These are phyloP conservation scores for Scytalidium sp. DNA, from an alignment of 2,329 filamentous ascomycete genomes.

Conservation along the genomic window DNA sequence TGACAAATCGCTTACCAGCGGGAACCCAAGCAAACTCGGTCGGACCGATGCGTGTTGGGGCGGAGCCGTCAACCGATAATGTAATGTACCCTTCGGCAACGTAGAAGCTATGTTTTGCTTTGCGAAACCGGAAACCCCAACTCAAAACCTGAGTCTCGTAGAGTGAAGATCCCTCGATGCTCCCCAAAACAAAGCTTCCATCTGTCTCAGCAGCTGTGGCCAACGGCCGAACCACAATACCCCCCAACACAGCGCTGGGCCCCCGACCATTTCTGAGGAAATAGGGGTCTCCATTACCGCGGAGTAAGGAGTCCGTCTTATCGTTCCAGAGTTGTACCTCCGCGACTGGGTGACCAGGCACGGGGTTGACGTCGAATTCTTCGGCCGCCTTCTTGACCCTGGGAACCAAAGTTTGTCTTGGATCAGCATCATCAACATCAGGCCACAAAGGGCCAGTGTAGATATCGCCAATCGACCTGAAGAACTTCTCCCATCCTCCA, in stretches of 20 bases:
- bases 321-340: conserved; percentile 41
- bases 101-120: too few species aligned
- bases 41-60: too few species aligned
- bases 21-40: too few species aligned
- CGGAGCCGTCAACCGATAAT: too few species aligned
- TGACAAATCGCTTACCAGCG: too few species aligned
- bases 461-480: conserved; percentile 52
- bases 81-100: too few species aligned
- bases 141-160: too few species aligned
- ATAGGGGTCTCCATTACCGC: conserved; percentile 39
- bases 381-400: conserved; percentile 54
- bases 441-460: conserved; percentile 48
- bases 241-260: conserved; percentile 42
- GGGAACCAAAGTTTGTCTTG: conserved; percentile 46
- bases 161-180: too few species aligned
- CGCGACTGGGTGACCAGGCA: conserved; percentile 43
- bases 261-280: conserved; percentile 50
- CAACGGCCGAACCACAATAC: conserved; percentile 41
- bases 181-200: conserved; percentile 48
- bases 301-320: conserved; percentile 35
- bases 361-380: conserved; percentile 53
- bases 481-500: conserved; percentile 60
- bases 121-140: too few species aligned
- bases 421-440: conserved; percentile 47
- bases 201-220: conserved; percentile 44